These are phyloP conservation scores for Pythium aphanidermatum DNA, from an alignment of 352 stramenopile species.

Conservation along the genomic window DNA sequence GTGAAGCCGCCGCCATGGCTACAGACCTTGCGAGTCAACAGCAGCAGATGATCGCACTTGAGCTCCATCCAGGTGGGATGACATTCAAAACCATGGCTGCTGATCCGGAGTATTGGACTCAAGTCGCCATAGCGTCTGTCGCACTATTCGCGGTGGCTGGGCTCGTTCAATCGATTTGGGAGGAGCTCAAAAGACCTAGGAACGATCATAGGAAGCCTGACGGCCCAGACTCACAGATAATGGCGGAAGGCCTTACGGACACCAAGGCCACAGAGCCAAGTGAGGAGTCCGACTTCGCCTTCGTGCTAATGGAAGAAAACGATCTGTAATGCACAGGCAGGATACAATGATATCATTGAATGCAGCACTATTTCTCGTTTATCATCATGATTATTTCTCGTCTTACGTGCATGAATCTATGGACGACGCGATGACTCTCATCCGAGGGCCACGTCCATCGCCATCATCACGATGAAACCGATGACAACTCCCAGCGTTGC, in stretches of 20 bases:
- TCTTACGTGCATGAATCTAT: no score
- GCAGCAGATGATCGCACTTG: constrained; percentile 35
- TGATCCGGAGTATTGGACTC: constrained; percentile 30
- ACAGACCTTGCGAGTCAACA: background rate
- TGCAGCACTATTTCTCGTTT: constrained; percentile 4
- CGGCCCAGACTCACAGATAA: constrained; percentile 3
- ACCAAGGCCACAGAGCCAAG: no score
- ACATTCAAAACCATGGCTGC: constrained; percentile 36
- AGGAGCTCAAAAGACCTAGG: constrained; percentile 15
- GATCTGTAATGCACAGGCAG: constrained; percentile 3
- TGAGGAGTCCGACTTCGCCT: constrained; percentile 28
- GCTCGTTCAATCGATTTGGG: constrained; percentile 49
- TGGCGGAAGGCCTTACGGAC: no score
- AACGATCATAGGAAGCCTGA: background rate
- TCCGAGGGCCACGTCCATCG: constrained; percentile 81
- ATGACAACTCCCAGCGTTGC: constrained; percentile 82
- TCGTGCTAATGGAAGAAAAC: constrained; percentile 47
- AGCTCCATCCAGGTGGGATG: constrained; percentile 50
- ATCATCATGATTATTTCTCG: no score
- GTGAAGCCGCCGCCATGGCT: constrained; percentile 22
- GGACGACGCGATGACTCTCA: no score
- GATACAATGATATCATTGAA: constrained; percentile 1
- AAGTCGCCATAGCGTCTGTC: constrained; percentile 35
- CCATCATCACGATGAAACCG: constrained; percentile 92
- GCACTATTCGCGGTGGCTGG: constrained; percentile 37